Evolutionary conservation across 495 filamentous ascomycete species (phyloP).

Genomic region (Collariella sp.): DNA sequence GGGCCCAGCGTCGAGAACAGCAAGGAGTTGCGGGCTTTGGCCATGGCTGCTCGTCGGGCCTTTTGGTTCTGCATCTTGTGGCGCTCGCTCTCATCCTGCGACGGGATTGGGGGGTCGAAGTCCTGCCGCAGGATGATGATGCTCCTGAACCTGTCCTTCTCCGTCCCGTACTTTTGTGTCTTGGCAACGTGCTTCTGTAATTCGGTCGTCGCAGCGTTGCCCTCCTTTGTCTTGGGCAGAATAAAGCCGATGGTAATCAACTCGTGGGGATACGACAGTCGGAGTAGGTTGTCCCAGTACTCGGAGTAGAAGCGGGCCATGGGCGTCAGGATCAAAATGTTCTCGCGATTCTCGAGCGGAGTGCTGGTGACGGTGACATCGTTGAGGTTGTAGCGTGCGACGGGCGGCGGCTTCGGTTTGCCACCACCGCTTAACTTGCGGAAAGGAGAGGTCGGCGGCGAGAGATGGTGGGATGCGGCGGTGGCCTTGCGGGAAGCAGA

Average conservation of each 20-base stretch:
- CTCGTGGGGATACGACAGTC: slow-evolving; percentile 81
- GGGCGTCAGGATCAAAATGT: slow-evolving; percentile 83
- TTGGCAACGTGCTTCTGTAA: slow-evolving; percentile 77
- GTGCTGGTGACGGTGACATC: slow-evolving; percentile 72
- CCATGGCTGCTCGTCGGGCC: slow-evolving; percentile 77
- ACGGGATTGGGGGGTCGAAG: slow-evolving; percentile 71
- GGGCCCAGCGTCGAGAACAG: slow-evolving; percentile 96
- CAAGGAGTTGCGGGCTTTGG: slow-evolving; percentile 82
- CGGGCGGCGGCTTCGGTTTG: slow-evolving; percentile 62
- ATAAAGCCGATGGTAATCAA: slow-evolving; percentile 95
- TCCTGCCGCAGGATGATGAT: slow-evolving; percentile 93
- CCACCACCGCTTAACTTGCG: slow-evolving; percentile 56
- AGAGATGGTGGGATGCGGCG: slow-evolving; percentile 64
- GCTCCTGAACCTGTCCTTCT: slow-evolving; percentile 76
- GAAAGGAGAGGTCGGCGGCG: slow-evolving; percentile 78
- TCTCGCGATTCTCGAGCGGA: slow-evolving; percentile 70
- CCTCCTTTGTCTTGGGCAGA: slow-evolving; percentile 80
- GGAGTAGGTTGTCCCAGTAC: slow-evolving; percentile 93
- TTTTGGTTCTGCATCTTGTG: slow-evolving; percentile 90
- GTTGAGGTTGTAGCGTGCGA: slow-evolving; percentile 90
- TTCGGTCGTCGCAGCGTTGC: slow-evolving; percentile 68
- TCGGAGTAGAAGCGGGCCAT: slow-evolving; percentile 84
- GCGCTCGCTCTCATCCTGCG: slow-evolving; percentile 79
- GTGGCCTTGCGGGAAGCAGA: slow-evolving; percentile 36
- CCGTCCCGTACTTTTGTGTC: slow-evolving; percentile 66